These are phyloP conservation scores for Debaryomyces nepalensis DNA, from an alignment of 1,139 yeast species.

Conservation along the genomic window DNA sequence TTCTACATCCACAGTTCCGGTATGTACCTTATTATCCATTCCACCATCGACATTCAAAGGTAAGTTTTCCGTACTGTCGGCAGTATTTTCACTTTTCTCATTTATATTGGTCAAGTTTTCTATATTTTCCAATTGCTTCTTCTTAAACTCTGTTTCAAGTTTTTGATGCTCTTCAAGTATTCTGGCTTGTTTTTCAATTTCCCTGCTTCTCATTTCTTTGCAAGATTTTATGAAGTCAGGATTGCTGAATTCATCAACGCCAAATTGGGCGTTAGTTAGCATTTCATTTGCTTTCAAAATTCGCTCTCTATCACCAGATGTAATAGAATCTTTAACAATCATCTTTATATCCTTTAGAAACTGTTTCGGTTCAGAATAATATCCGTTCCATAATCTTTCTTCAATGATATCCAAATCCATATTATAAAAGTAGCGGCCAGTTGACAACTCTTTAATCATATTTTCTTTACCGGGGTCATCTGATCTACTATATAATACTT, in stretches of 20 bases:
- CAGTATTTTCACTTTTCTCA: slow-evolving; percentile 18
- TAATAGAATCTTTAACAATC: slow-evolving; percentile 79
- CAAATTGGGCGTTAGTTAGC: slow-evolving; percentile 96
- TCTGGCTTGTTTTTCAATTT: slow-evolving; percentile 56
- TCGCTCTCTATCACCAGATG: slow-evolving; percentile 82
- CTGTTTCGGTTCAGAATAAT: slow-evolving; percentile 89
- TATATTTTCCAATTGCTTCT: slow-evolving; percentile 24
- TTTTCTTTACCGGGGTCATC: slow-evolving; percentile 57
- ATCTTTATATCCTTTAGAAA: slow-evolving; percentile 81
- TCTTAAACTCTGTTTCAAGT: slow-evolving; percentile 32
- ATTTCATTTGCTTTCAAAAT: slow-evolving; percentile 90
- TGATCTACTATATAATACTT: slow-evolving; percentile 56
- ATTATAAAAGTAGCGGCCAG: slow-evolving; percentile 75
- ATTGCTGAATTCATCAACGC: slow-evolving; percentile 83
- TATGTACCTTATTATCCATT: neutral
- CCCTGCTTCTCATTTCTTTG: slow-evolving; percentile 72
- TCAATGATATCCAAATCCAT: slow-evolving; percentile 95
- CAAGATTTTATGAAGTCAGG: slow-evolving; percentile 79
- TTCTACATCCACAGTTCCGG: neutral
- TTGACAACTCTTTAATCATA: slow-evolving; percentile 76
- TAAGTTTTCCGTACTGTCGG: slow-evolving; percentile 3
- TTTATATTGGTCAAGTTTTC: slow-evolving; percentile 10
- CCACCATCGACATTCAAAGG: neutral
- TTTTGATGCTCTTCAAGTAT: slow-evolving; percentile 45
- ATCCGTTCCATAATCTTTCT: slow-evolving; percentile 96